Percentiles rank a stretch among this genome's conserved stretches.
These are phyloP conservation scores for Populus alba DNA, from an alignment of 345 rosid species.

Conservation along the genomic window DNA sequence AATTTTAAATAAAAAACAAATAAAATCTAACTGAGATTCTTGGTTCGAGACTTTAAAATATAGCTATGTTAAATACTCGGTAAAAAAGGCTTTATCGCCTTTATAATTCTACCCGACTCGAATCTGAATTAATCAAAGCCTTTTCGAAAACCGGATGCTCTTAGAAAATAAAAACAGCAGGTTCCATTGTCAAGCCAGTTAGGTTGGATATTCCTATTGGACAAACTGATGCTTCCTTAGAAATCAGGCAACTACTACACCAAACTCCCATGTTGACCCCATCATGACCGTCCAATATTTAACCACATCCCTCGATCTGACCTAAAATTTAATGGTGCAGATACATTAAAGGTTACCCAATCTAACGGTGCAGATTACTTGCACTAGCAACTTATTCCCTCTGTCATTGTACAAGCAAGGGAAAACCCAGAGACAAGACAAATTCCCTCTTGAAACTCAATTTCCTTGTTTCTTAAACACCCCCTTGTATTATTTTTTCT, in stretches of 20 bases:
- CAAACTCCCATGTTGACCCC: slow-evolving; percentile 6
- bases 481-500: too few species aligned
- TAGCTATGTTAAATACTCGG: too few species aligned
- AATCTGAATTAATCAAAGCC: too few species aligned
- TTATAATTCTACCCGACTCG: too few species aligned
- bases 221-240: not conserved
- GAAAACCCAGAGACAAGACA: not conserved
- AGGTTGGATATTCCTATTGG: not conserved
- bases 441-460: not conserved
- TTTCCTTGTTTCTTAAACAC: not conserved
- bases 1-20: too few species aligned
- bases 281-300: not conserved
- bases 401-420: not conserved
- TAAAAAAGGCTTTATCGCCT: too few species aligned
- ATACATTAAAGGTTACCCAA: not conserved
- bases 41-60: too few species aligned
- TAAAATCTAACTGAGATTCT: too few species aligned
- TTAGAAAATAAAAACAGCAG: not conserved
- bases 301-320: not conserved
- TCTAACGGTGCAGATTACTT: slow-evolving; percentile 1
- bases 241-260: slow-evolving; percentile 8
- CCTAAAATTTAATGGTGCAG: not conserved
- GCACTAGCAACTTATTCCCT: too few species aligned
- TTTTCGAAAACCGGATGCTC: too few species aligned
- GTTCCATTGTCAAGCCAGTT: too few species aligned